Percentiles rank a stretch among this genome's conserved stretches.
phyloP scores from a whole-genome alignment of 2,329 filamentous ascomycete genomes.

The Tothia fuscella region DNA sequence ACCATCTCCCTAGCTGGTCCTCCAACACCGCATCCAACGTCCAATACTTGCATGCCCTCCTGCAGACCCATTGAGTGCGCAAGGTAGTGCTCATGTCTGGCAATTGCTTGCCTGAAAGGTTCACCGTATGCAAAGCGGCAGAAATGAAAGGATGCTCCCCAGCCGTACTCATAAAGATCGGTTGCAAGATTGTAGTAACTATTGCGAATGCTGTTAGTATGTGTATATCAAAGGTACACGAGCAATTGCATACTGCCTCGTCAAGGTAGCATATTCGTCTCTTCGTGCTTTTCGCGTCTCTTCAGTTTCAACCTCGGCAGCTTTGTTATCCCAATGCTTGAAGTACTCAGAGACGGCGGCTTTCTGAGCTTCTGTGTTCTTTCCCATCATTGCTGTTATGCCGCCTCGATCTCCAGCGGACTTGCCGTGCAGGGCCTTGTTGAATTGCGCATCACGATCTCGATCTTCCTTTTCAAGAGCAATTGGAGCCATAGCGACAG shows the following conservation, averaged over 20 bases:
- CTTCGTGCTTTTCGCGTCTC: constrained; percentile 70
- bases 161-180: constrained; percentile 92
- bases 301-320: constrained; percentile 65
- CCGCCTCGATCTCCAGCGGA: constrained; percentile 60
- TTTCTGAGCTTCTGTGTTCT: constrained; percentile 67
- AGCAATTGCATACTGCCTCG: constrained; percentile 61
- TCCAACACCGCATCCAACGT: constrained; percentile 94
- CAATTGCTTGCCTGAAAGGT: constrained; percentile 80
- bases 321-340: constrained; percentile 91
- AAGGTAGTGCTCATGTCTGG: constrained; percentile 95
- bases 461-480: constrained; percentile 72
- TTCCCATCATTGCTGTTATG: constrained; percentile 72
- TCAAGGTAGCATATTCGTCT: constrained; percentile 85
- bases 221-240: constrained; percentile 18
- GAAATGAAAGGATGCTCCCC: constrained; percentile 96
- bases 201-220: constrained; percentile 17
- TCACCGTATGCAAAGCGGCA: constrained; percentile 84
- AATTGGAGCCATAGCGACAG: constrained; percentile 9
- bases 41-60: constrained; percentile 78
- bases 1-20: constrained; percentile 91
- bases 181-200: constrained; percentile 97
- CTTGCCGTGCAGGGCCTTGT: constrained; percentile 71
- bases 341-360: constrained; percentile 85
- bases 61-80: constrained; percentile 78
- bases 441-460: constrained; percentile 77